A percentile compares a stretch with the other conserved stretches of the same genome.
Conservation (phyloP, 1,139 yeast species). For the Geotrichum cucujoidarum region DNA sequence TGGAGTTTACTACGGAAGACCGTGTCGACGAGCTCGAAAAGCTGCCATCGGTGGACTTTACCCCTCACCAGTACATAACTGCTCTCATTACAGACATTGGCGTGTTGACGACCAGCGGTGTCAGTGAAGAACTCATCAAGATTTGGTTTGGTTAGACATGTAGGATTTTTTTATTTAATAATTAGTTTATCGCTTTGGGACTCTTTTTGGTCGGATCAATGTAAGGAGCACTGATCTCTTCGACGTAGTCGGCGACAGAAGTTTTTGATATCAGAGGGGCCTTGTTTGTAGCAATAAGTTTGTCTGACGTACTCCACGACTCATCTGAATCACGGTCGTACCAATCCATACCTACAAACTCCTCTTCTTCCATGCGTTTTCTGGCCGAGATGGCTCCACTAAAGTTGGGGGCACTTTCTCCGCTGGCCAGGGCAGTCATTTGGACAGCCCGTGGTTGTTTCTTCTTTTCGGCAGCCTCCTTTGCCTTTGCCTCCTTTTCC, state of each 20-base stretch:
- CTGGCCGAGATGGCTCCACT: slow-evolving; percentile 78
- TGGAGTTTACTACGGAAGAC: slow-evolving; percentile 35
- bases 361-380: slow-evolving; percentile 73
- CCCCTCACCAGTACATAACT: slow-evolving; percentile 92
- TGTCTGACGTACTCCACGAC: slow-evolving; percentile 36
- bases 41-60: slow-evolving; percentile 71
- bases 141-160: slow-evolving; percentile 84
- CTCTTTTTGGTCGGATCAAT: slow-evolving; percentile 15
- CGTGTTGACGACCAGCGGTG: slow-evolving; percentile 94
- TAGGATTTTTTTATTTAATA: not conserved
- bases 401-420: slow-evolving; percentile 55
- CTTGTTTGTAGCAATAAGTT: slow-evolving; percentile 28
- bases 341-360: slow-evolving; percentile 50
- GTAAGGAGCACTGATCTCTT: slow-evolving; percentile 22
- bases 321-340: slow-evolving; percentile 39
- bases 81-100: slow-evolving; percentile 96
- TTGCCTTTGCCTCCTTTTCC: slow-evolving; percentile 32
- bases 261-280: slow-evolving; percentile 26
- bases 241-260: slow-evolving; percentile 29
- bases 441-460: slow-evolving; percentile 60
- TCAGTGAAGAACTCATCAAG: slow-evolving; percentile 92
- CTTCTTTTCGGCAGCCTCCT: slow-evolving; percentile 41
- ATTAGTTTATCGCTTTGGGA: not conserved
- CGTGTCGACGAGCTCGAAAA: slow-evolving; percentile 30
- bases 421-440: slow-evolving; percentile 67